A percentile compares a stretch with the other conserved stretches of the same genome.
Conservation (phyloP, 441 rosid genomes). For the Gossypium schwendimanii region DNA sequence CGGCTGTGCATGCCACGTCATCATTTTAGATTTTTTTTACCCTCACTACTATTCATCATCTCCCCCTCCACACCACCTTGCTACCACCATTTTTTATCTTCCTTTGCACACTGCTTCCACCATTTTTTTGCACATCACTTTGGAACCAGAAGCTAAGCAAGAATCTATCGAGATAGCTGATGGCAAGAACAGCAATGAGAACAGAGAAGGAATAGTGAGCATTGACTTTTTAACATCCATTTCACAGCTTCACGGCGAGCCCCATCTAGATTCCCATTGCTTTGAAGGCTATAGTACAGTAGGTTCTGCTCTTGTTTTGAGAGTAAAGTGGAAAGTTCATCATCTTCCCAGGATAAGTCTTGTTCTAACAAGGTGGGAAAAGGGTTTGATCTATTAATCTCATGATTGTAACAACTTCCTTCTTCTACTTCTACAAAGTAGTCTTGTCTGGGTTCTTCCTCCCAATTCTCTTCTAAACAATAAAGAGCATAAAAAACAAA, state of each 20-base stretch:
- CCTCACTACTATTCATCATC: no score
- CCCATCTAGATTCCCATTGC: no score
- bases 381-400: background rate
- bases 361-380: constrained; percentile 26
- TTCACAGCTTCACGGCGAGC: no score
- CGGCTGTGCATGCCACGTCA: no score
- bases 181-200: constrained; percentile 52
- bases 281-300: background rate
- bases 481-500: constrained; percentile 34
- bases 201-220: constrained; percentile 22
- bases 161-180: constrained; percentile 60
- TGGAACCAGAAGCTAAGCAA: constrained; percentile 29
- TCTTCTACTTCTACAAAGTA: no score
- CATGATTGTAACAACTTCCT: no score
- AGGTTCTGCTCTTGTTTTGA: constrained; percentile 37
- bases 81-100: no score
- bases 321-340: constrained; percentile 39
- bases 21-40: no score
- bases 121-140: constrained; percentile 12
- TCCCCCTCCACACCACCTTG: no score
- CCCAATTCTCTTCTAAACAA: constrained; percentile 51
- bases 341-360: constrained; percentile 46
- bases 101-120: no score
- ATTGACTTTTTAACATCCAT: no score
- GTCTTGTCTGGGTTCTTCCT: constrained; percentile 13